phyloP scores from a whole-genome alignment of 1,284 basidiomycete species.

The Trichosporon ovoides region DNA sequence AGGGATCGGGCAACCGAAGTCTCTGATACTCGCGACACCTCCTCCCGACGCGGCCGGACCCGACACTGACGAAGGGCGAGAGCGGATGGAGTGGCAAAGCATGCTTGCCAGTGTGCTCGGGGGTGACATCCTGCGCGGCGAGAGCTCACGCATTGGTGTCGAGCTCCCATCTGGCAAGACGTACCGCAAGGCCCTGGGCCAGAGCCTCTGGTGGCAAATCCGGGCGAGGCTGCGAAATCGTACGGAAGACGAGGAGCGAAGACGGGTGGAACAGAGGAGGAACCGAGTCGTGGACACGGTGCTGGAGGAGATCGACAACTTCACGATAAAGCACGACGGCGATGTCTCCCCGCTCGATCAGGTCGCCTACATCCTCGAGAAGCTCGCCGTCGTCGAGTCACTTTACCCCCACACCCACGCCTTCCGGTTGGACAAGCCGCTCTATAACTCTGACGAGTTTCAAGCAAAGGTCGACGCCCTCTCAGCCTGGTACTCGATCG shows the following conservation, averaged over 20 bases:
- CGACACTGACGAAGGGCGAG: conserved; percentile 59
- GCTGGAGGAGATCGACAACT: conserved; percentile 74
- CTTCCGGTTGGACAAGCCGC: conserved; percentile 70
- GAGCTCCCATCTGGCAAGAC: conserved; percentile 61
- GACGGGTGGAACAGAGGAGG: conserved; percentile 73
- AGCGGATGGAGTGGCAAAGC: conserved; percentile 87
- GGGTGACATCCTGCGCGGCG: conserved; percentile 86
- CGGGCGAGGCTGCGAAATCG: conserved; percentile 77
- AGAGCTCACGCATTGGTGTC: conserved; percentile 77
- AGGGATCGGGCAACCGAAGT: conserved; percentile 21
- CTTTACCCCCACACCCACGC: conserved; percentile 81
- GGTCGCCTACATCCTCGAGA: conserved; percentile 67
- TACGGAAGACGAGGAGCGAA: conserved; percentile 75
- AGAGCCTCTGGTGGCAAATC: conserved; percentile 80
- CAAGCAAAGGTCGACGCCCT: conserved; percentile 75
- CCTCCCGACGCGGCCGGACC: conserved; percentile 17
- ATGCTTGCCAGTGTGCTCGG: conserved; percentile 87
- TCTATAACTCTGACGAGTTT: conserved; percentile 62
- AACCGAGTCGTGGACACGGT: conserved; percentile 72
- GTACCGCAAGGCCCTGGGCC: conserved; percentile 62
- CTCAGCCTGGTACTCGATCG: conserved; percentile 80
- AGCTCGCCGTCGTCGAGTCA: conserved; percentile 74
- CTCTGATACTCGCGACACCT: conserved; percentile 17
- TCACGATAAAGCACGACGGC: conserved; percentile 50
- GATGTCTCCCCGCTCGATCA: conserved; percentile 59